Evolutionary conservation across 2,329 filamentous ascomycete genomes (phyloP).

Genomic region (Massarina eburnea): DNA sequence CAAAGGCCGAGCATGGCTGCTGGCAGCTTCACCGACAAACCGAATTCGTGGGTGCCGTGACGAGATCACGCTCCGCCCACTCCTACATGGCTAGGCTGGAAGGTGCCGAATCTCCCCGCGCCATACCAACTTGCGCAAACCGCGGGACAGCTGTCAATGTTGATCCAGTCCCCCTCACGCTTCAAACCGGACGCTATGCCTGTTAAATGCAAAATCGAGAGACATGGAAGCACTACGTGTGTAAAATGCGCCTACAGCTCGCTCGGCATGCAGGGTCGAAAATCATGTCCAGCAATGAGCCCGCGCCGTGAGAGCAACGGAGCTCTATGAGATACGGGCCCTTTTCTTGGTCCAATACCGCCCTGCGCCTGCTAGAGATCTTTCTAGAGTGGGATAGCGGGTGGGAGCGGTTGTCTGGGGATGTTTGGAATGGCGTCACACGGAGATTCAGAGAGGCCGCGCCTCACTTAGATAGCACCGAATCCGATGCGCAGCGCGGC

Average conservation of each 20-base stretch:
- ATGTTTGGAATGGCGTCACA: slow-evolving; percentile 35
- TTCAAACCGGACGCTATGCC: slow-evolving; percentile 26
- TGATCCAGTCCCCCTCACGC: slow-evolving; percentile 25
- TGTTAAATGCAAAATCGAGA: slow-evolving; percentile 23
- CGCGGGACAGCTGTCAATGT: slow-evolving; percentile 25
- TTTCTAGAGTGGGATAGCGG: too few species aligned
- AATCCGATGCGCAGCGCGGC: slow-evolving; percentile 34
- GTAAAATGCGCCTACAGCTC: slow-evolving; percentile 25
- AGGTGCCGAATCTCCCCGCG: slow-evolving; percentile 14
- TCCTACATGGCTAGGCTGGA: background rate
- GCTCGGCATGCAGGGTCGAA: slow-evolving; percentile 33
- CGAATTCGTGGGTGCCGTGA: slow-evolving; percentile 27
- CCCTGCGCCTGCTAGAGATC: too few species aligned
- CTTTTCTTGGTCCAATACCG: too few species aligned
- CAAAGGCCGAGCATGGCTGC: slow-evolving; percentile 8
- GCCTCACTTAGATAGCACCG: slow-evolving; percentile 32
- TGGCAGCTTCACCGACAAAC: slow-evolving; percentile 38
- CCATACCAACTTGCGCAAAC: slow-evolving; percentile 25
- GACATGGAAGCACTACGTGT: slow-evolving; percentile 33
- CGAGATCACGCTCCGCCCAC: slow-evolving; percentile 15
- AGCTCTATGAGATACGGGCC: too few species aligned
- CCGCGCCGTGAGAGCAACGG: background rate
- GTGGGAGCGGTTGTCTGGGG: slow-evolving; percentile 1
- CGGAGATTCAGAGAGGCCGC: slow-evolving; percentile 38
- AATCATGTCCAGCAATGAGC: slow-evolving; percentile 7